Percentiles rank a stretch among this genome's conserved stretches.
Evolutionary conservation across 345 rosid species (phyloP).

Genomic region (Psidium guajava): DNA sequence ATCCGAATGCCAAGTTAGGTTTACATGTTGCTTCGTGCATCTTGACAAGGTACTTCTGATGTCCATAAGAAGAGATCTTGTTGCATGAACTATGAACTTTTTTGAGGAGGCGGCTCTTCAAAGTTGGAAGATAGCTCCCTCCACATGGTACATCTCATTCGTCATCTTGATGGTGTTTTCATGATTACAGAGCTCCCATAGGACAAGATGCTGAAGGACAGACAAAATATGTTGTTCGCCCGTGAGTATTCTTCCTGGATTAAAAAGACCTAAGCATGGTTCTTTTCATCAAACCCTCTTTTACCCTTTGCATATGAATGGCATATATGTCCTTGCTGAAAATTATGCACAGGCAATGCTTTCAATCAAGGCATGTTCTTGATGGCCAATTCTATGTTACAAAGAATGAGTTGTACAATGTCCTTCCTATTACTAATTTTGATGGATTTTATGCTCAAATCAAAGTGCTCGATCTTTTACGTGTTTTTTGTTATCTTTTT

Average conservation of each 20-base stretch:
- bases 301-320: not conserved
- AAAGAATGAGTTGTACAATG: not conserved
- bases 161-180: not conserved
- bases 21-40: constrained; percentile 86
- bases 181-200: constrained; percentile 64
- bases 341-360: not conserved
- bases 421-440: not conserved
- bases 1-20: constrained; percentile 67
- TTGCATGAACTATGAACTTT: not conserved
- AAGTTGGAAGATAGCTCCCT: not conserved
- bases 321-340: not conserved
- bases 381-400: not conserved
- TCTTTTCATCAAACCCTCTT: not conserved
- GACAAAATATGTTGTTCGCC: constrained; percentile 78
- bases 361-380: not conserved
- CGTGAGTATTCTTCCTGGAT: constrained; percentile 46
- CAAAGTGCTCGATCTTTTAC: not conserved
- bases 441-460: not conserved
- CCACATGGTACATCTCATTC: not conserved
- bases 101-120: not conserved
- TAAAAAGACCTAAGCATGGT: not conserved
- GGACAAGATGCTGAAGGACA: constrained; percentile 77
- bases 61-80: not conserved
- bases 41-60: constrained; percentile 50
- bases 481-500: not conserved